Conservation (phyloP, 208 protist species). For the Leishmania tropica region DNA sequence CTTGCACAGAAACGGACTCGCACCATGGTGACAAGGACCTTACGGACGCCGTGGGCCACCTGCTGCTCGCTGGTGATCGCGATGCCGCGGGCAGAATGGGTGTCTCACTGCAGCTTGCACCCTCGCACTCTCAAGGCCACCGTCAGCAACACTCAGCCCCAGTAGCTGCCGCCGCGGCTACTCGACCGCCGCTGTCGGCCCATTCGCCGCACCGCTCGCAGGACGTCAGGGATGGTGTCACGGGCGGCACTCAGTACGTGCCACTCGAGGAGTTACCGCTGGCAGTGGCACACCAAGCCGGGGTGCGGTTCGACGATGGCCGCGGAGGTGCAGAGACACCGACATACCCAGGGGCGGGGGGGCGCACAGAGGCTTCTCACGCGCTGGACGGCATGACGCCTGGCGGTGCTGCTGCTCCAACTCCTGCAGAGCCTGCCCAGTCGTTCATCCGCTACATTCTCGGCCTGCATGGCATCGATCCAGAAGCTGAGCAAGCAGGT, state of each 20-base stretch:
- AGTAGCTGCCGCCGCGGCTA: not conserved
- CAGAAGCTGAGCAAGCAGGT: not conserved
- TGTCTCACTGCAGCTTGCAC: not conserved
- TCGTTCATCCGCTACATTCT: constrained; percentile 17
- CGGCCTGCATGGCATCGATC: constrained; percentile 10
- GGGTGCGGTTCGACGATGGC: not conserved
- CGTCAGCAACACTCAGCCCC: not conserved
- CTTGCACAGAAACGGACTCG: not conserved
- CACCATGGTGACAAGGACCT: not conserved
- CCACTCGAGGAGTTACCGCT: constrained; percentile 9
- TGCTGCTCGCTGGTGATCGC: not conserved
- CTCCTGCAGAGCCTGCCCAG: constrained; percentile 2
- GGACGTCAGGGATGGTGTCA: too few relatives aligned
- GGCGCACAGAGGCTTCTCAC: not conserved
- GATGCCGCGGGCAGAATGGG: not conserved
- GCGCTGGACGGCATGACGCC: not conserved
- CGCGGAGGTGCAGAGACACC: not conserved
- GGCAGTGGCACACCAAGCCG: not conserved
- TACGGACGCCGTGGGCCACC: not conserved
- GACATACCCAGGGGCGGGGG: not conserved
- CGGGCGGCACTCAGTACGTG: not conserved
- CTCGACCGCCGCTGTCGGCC: constrained; percentile 1
- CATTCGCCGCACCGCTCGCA: constrained; percentile 5
- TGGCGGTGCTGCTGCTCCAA: not conserved
- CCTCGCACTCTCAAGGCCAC: not conserved